Base-by-base conservation (phyloP, 768 basidiomycete species). In the Amylocystis lapponica region DNA sequence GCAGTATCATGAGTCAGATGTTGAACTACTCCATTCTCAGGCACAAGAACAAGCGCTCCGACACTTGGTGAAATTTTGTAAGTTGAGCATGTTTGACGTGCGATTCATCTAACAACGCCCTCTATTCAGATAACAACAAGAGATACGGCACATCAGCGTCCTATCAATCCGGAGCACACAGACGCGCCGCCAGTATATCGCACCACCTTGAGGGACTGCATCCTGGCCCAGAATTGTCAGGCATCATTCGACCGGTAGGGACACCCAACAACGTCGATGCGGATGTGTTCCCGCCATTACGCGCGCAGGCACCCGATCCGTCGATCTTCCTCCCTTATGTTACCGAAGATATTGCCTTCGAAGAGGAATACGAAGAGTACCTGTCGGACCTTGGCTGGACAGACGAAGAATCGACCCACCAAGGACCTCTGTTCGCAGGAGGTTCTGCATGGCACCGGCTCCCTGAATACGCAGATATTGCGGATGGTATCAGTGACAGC, bases 281-380 rank as follows among this genome's bases (percentile, higher is more conserved):
- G 7, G 96, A 98, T 51, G 90, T 96, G 11, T 98, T 99, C 71
- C 96, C 96, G 20, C 96, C 96, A 1, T 74, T 84, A 21, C 88
- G 92, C 25, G 86, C 88, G 31, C 86, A 87, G 55, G 85, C 86
- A 1, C 83, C 86, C 0, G 86, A 90, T 59, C 79, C 86, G 10
- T 81, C 80, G 12, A 83, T 86, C 34, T 90, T 92, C 68, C 71
- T 92, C 17, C 90, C 91, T 13, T 96, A 91, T 59, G 91, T 88
- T 30, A 84, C 89, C 2, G 95, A 98, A 60, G 88, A 92, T 53
- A 86, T 90, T 46, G 92, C 91, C 1, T 94, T 93, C 52, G 94
- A 97, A 57, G 90, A 92, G 58, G 94, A 96, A 57, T 98, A 96
- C 56, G 94, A 97, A 61, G 93, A 95, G 57, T 92, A 95, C 54